Percentiles rank a stretch among this genome's conserved stretches.
Evolutionary conservation across 2,329 filamentous ascomycete species (phyloP).

Genomic region (Fusarium beomiforme): DNA sequence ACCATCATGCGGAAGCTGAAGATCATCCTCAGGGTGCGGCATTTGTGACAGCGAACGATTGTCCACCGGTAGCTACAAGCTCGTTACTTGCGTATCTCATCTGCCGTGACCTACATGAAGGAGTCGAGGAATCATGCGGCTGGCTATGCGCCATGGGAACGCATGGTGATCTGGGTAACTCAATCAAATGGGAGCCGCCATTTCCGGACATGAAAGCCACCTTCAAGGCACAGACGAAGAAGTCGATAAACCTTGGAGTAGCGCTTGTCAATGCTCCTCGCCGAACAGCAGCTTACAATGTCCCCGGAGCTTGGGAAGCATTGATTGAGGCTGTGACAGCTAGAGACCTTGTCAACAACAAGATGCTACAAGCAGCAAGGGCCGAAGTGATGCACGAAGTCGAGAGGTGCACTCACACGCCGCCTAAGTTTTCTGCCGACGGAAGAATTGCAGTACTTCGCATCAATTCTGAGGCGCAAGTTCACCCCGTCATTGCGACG

Average conservation of each 20-base stretch:
- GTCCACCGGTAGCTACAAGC: conserved; percentile 72
- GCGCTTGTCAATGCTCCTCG: conserved; percentile 73
- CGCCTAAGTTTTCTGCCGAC: conserved; percentile 71
- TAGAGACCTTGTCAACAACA: conserved; percentile 59
- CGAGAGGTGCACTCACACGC: conserved; percentile 67
- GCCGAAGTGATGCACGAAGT: conserved; percentile 69
- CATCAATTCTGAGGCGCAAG: conserved; percentile 68
- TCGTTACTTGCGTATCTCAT: conserved; percentile 72
- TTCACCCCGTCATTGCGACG: conserved; percentile 74
- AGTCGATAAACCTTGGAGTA: conserved; percentile 69
- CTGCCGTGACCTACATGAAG: conserved; percentile 64
- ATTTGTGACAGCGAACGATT: conserved; percentile 71
- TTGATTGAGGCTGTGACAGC: conserved; percentile 62
- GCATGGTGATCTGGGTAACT: conserved; percentile 72
- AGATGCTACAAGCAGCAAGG: conserved; percentile 62
- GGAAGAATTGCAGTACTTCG: conserved; percentile 70
- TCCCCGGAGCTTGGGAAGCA: conserved; percentile 68
- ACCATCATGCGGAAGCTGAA: conserved; percentile 64
- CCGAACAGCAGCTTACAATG: conserved; percentile 68
- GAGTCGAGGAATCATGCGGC: conserved; percentile 59
- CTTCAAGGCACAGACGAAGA: conserved; percentile 70
- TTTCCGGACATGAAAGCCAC: conserved; percentile 72
- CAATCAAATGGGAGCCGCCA: conserved; percentile 71
- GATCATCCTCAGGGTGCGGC: conserved; percentile 66
- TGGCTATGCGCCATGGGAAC: conserved; percentile 74